A percentile compares a stretch with the other conserved stretches of the same genome.
Conservation (phyloP, 179 eudicot genomes). For the Actinidia polygama region DNA sequence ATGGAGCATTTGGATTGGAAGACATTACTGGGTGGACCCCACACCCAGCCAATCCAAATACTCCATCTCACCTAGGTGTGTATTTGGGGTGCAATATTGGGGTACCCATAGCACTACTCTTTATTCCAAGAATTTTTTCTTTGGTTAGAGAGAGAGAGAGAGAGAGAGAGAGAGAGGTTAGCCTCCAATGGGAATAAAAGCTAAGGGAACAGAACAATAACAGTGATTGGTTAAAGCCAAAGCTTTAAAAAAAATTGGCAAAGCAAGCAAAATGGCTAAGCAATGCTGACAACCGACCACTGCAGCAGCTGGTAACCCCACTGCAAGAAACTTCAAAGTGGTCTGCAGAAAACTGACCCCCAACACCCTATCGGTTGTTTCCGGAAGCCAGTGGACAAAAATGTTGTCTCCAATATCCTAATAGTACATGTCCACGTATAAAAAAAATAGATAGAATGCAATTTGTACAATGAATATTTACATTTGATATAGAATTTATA, state of each 20-base stretch:
- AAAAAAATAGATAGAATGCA: too few species aligned
- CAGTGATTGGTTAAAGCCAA: neutral
- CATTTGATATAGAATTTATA: too few species aligned
- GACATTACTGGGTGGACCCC: too few species aligned
- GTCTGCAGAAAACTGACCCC: constrained; percentile 13
- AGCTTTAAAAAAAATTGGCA: constrained; percentile 7
- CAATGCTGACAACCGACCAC: constrained; percentile 25
- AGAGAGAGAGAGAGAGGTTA: constrained; percentile 6
- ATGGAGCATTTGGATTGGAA: too few species aligned
- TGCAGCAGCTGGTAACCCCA: constrained; percentile 15
- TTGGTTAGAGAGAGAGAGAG: neutral
- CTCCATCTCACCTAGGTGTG: too few species aligned
- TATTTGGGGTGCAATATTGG: too few species aligned
- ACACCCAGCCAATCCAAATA: too few species aligned
- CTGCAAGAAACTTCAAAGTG: neutral
- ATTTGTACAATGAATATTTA: neutral
- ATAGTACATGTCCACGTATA: neutral
- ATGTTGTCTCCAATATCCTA: neutral
- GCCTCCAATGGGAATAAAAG: constrained; percentile 10
- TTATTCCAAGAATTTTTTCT: neutral
- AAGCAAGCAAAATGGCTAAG: neutral
- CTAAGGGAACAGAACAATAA: neutral
- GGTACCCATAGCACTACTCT: too few species aligned
- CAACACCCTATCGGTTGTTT: neutral
- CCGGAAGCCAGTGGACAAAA: neutral